Percentiles rank a stretch among this genome's conserved stretches.
phyloP scores from a whole-genome alignment of 176 grass and related monocot genomes.

The Avena insularis region DNA sequence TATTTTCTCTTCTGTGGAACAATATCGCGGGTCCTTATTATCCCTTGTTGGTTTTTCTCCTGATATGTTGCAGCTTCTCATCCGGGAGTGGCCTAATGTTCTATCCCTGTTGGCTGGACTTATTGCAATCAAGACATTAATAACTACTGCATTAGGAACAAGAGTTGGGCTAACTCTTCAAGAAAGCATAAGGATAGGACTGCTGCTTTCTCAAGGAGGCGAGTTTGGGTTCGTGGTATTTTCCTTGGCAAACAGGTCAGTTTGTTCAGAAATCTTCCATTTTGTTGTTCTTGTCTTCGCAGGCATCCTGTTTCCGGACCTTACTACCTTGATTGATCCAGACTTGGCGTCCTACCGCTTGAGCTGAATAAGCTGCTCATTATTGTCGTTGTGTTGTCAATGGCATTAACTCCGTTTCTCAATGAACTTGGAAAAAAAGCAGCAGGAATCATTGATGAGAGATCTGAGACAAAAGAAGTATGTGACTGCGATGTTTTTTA shows the following conservation, averaged over 20 bases:
- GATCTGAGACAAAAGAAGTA: conserved; percentile 81
- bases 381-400: conserved; percentile 96
- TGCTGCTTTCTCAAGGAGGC: conserved; percentile 99
- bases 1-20: neutral
- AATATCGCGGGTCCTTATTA: neutral
- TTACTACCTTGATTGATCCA: conserved; percentile 42
- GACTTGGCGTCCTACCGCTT: conserved; percentile 94
- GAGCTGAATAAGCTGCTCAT: conserved; percentile 99
- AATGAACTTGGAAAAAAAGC: conserved; percentile 88
- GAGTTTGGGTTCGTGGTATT: conserved; percentile 98
- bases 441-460: conserved; percentile 76
- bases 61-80: conserved; percentile 73
- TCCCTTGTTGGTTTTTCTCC: conserved; percentile 4
- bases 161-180: conserved; percentile 89
- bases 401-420: conserved; percentile 93
- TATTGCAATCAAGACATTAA: conserved; percentile 86
- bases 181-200: conserved; percentile 93
- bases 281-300: neutral
- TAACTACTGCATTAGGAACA: conserved; percentile 88
- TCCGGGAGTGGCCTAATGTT: conserved; percentile 98
- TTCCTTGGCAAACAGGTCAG: conserved; percentile 92
- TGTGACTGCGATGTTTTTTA: conserved; percentile 14
- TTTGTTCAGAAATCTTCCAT: conserved; percentile 17
- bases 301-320: conserved; percentile 14
- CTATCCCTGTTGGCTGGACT: conserved; percentile 80